Base-by-base conservation (phyloP, 768 basidiomycete genomes). In the Lyophyllum semitale region DNA sequence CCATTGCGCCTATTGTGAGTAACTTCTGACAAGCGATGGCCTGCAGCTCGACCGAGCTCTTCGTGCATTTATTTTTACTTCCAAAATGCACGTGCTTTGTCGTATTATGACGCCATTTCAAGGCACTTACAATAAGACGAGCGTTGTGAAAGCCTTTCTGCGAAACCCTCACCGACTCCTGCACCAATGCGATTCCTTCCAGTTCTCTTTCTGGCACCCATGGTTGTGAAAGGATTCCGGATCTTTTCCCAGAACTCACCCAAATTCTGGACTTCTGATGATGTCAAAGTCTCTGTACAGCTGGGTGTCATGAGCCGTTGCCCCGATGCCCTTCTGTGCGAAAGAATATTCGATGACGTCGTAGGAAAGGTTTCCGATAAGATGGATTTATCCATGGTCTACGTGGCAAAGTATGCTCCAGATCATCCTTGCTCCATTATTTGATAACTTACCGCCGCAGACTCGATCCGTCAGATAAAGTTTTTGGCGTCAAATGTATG, bases 281-380 rank as follows among this genome's bases (percentile, higher is more conserved):
- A 72, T 54, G 61, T 70, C 60, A 77, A 73, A 66, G 81, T 83
- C 35, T 74, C 76, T 22, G 76, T 82, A 8, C 74, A 78, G 51
- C 68, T 83, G 5, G 81, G 79, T 1, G 81, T 82, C 25, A 81
- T 81, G 79, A 81, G 79, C 64, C 74, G 73, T 44, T 79, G 93
- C 66, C 91, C 93, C 0, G 93, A 96, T 65, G 93, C 94, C 38
- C 67, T 91, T 33, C 62, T 90, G 12, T 95, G 93, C 66, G 94
- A 96, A 69, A 72, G 78, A 5, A 75, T 89, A 0, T 91, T 94
- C 69, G 83, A 92, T 65, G 72, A 80, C 20, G 91, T 94, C 27
- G 69, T 93, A 22, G 71, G 78, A 45, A 76, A 79, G 48, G 87
- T 89, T 1, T 69, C 71, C 3, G 73, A 81, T 59, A 90, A 89